Percentiles rank a stretch among this genome's conserved stretches.
Evolutionary conservation across 1,284 basidiomycete genomes (phyloP).

Genomic region (Cutaneotrichosporon curvatum): DNA sequence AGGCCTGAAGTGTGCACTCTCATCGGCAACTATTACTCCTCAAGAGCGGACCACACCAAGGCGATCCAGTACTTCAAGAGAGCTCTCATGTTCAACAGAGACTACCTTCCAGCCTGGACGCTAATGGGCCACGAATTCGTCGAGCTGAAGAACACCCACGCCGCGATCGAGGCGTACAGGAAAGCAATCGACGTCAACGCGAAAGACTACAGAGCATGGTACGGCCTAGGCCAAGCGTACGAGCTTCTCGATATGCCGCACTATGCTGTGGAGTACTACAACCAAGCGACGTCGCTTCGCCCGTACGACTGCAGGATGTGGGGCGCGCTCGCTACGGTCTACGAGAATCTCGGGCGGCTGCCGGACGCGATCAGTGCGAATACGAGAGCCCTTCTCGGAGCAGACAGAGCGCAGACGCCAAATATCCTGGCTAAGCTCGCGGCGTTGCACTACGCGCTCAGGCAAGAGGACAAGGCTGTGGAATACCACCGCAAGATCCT

Average conservation of each 20-base stretch:
- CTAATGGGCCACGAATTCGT: slow-evolving; percentile 98
- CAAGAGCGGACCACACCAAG: slow-evolving; percentile 87
- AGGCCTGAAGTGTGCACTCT: slow-evolving; percentile 91
- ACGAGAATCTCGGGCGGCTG: slow-evolving; percentile 74
- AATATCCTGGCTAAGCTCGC: slow-evolving; percentile 68
- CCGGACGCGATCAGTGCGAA: slow-evolving; percentile 82
- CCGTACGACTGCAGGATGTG: slow-evolving; percentile 96
- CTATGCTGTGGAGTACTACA: slow-evolving; percentile 94
- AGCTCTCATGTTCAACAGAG: slow-evolving; percentile 86
- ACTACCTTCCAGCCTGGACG: slow-evolving; percentile 97
- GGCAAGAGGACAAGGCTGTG: slow-evolving; percentile 17
- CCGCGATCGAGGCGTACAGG: slow-evolving; percentile 94
- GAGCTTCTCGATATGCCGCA: slow-evolving; percentile 93
- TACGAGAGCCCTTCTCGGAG: slow-evolving; percentile 76
- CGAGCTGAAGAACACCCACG: slow-evolving; percentile 98
- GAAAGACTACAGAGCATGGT: slow-evolving; percentile 97
- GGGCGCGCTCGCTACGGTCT: slow-evolving; percentile 89
- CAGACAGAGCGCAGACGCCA: slow-evolving; percentile 68
- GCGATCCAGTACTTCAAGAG: slow-evolving; percentile 92
- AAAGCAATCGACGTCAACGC: slow-evolving; percentile 91
- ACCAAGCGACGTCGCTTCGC: slow-evolving; percentile 83
- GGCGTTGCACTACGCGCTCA: slow-evolving; percentile 52
- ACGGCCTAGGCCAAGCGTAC: slow-evolving; percentile 95
- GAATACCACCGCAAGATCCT: slow-evolving; percentile 51
- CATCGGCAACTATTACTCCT: slow-evolving; percentile 93